phyloP scores from a whole-genome alignment of 164 flowering plant species.

The Berberis vulgaris region DNA sequence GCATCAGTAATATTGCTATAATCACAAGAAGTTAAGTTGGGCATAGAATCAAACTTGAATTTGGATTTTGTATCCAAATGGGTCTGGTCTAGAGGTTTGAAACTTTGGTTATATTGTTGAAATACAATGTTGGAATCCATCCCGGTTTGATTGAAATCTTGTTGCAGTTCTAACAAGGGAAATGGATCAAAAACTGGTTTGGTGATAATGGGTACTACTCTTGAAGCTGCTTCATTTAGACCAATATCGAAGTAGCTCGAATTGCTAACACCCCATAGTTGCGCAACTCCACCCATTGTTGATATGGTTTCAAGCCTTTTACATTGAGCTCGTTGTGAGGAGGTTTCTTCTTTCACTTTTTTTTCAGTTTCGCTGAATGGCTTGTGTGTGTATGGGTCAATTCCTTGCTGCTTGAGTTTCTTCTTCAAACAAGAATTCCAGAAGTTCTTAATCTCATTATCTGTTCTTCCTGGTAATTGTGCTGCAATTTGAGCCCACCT shows the following conservation, averaged over 20 bases:
- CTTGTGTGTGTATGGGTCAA: conserved; percentile 83
- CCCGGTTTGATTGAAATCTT: conserved; percentile 9
- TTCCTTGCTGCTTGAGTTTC: conserved; percentile 80
- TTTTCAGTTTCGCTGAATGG: conserved; percentile 39
- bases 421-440: conserved; percentile 94
- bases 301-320: conserved; percentile 9
- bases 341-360: conserved; percentile 14
- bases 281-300: conserved; percentile 14
- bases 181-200: conserved; percentile 31
- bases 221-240: conserved; percentile 7
- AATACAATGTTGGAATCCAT: conserved; percentile 9
- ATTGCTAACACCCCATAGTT: conserved; percentile 17
- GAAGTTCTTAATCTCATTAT: conserved; percentile 80
- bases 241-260: conserved; percentile 11
- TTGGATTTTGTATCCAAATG: conserved; percentile 18
- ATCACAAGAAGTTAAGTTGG: conserved; percentile 33
- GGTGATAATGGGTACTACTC: conserved; percentile 11
- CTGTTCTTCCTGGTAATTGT: conserved; percentile 85
- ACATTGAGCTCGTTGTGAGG: conserved; percentile 7
- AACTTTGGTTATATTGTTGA: conserved; percentile 14
- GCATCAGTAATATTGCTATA: conserved; percentile 22
- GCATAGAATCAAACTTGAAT: conserved; percentile 30
- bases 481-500: conserved; percentile 99
- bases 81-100: conserved; percentile 16
- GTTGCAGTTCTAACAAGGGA: conserved; percentile 22